Base-by-base conservation (phyloP, 202 grass and related monocot genomes). In the Digitaria exilis region DNA sequence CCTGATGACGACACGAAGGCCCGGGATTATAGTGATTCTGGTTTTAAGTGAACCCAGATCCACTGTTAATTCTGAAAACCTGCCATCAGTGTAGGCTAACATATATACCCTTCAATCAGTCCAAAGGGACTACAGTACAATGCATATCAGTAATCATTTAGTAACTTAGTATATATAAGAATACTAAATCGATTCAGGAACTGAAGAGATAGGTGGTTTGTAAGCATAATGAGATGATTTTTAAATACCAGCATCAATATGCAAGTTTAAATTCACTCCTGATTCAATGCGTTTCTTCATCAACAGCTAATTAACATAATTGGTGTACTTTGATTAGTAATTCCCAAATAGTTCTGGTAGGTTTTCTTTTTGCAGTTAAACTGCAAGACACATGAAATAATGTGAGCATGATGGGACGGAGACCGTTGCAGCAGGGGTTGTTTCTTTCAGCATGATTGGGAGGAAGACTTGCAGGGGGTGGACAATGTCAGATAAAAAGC, bases 401-500 rank as follows among this genome's bases (percentile, higher is more conserved):
- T 87, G 88, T 76, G 9, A 48, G 15, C 52, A 87, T 84, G 88
- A 90, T 90, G n/a, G 75, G 84, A 64, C 26, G 54, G 55, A 75
- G 84, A 80, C 69, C 82, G 26, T 63, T 79, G 80, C 84, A 86
- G 84, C 75, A 90, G 84, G 51, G 75, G 17, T 90, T 90, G 88
- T 87, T 87, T 87, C 43, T 80, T 83, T 89, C 83, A 57, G 37
- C 83, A 89, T 92, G 83, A 89, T 88, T 71, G 86, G 82, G 58
- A 66, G 16, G 74, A 88, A 85, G 91, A 93, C 88, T 90, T 90
- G 85, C 88, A 90, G 80, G 82, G 31, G 70, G n/a, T n/a, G n/a
- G n/a, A n/a, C n/a, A n/a, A n/a, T n/a, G n/a, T n/a, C n/a, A n/a
- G n/a, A n/a, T n/a, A n/a, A n/a, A n/a, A n/a, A n/a, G n/a, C n/a